These are phyloP conservation scores for Xylariales sp. DNA, from an alignment of 2,329 filamentous ascomycete genomes.

Conservation along the genomic window DNA sequence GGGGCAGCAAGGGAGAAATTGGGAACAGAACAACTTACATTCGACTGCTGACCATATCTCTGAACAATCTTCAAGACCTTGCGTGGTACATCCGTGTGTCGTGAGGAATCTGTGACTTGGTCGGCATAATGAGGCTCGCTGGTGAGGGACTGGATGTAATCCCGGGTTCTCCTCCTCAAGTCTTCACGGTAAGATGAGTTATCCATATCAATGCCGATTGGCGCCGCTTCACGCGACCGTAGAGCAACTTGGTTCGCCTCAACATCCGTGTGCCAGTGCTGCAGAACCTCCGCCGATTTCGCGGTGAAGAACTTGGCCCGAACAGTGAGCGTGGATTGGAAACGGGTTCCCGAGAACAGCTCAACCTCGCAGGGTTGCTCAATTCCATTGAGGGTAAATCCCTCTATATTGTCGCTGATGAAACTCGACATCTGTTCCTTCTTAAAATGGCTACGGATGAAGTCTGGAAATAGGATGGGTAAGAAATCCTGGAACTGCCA, in stretches of 20 bases:
- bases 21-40: slow-evolving; percentile 26
- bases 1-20: too few species aligned
- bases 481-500: slow-evolving; percentile 57
- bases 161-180: slow-evolving; percentile 39
- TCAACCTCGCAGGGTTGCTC: slow-evolving; percentile 39
- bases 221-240: slow-evolving; percentile 36
- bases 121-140: slow-evolving; percentile 43
- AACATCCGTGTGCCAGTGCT: slow-evolving; percentile 45
- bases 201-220: slow-evolving; percentile 45
- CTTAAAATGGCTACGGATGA: slow-evolving; percentile 46
- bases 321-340: slow-evolving; percentile 41
- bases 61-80: slow-evolving; percentile 44
- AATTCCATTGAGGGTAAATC: slow-evolving; percentile 35
- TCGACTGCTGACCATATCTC: slow-evolving; percentile 38
- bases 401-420: slow-evolving; percentile 42
- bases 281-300: slow-evolving; percentile 39
- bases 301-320: slow-evolving; percentile 49
- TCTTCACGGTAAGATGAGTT: slow-evolving; percentile 37
- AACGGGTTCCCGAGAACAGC: slow-evolving; percentile 42
- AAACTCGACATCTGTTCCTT: slow-evolving; percentile 46
- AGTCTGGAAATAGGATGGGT: slow-evolving; percentile 45
- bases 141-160: slow-evolving; percentile 45
- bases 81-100: slow-evolving; percentile 39
- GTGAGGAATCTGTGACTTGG: slow-evolving; percentile 44
- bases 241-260: slow-evolving; percentile 34